Conservation (phyloP, 495 filamentous ascomycete species). For the Penicillium crystallinum region DNA sequence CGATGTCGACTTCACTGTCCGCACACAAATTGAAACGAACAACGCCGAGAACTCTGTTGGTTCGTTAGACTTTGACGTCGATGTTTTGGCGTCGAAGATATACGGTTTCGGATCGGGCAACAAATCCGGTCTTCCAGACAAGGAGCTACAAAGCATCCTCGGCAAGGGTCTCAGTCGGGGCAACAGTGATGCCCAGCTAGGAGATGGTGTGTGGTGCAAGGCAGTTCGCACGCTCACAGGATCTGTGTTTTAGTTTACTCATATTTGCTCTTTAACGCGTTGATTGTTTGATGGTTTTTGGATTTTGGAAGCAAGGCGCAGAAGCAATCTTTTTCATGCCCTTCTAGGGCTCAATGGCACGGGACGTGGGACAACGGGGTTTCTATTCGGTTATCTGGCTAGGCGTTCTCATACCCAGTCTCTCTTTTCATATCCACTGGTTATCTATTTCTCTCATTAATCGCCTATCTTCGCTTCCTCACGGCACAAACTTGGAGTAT, state of each 20-base stretch:
- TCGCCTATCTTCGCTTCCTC: neutral
- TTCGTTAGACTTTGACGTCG: conserved; percentile 34
- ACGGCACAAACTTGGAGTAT: no score
- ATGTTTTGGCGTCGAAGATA: conserved; percentile 40
- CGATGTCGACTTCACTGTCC: conserved; percentile 42
- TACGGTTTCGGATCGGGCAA: conserved; percentile 38
- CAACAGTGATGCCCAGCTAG: conserved; percentile 22
- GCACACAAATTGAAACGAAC: conserved; percentile 19
- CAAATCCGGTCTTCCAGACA: conserved; percentile 29
- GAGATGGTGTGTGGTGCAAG: conserved; percentile 40
- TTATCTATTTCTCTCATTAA: neutral
- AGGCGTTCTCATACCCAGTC: neutral
- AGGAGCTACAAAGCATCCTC: conserved; percentile 37
- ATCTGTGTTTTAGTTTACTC: conserved; percentile 29
- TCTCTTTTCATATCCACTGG: neutral
- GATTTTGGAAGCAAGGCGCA: conserved; percentile 1
- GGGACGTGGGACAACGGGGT: neutral
- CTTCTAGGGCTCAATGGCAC: neutral
- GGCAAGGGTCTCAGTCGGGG: conserved; percentile 24
- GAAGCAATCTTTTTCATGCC: neutral
- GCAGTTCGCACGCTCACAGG: conserved; percentile 35
- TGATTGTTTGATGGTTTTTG: neutral
- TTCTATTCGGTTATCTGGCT: neutral
- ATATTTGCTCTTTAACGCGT: neutral
- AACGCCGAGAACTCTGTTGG: conserved; percentile 19